phyloP scores from a whole-genome alignment of 177 flowering plant genomes.

The Vitis hybrid region DNA sequence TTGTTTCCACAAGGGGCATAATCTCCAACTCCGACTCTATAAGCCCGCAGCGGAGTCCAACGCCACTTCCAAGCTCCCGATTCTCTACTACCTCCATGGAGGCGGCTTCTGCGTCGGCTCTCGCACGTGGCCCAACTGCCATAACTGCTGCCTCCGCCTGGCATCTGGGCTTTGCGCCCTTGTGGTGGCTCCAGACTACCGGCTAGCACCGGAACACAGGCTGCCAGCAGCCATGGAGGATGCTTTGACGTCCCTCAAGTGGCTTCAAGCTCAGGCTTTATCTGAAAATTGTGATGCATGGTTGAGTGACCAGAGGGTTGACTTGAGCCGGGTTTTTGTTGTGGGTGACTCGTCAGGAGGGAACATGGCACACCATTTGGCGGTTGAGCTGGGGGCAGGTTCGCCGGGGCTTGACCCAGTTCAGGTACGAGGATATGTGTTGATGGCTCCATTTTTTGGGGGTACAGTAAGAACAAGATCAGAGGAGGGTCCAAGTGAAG shows the following conservation, averaged over 20 bases:
- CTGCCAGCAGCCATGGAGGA: conserved; percentile 77
- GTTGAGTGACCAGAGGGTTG: conserved; percentile 30
- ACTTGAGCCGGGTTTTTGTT: conserved; percentile 53
- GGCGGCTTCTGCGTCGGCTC: no score
- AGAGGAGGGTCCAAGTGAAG: conserved; percentile 58
- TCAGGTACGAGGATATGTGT: conserved; percentile 58
- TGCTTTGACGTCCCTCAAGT: conserved; percentile 35
- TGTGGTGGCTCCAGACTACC: conserved; percentile 61
- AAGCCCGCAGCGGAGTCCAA: no score
- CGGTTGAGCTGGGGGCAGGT: conserved; percentile 48
- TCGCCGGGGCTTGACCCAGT: conserved; percentile 37
- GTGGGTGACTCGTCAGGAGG: conserved; percentile 82
- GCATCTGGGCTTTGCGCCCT: conserved; percentile 47
- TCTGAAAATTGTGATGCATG: conserved; percentile 18
- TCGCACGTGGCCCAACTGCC: conserved; percentile 53
- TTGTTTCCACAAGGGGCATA: no score
- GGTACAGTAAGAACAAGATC: conserved; percentile 55
- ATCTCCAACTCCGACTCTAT: no score
- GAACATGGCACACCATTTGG: conserved; percentile 72
- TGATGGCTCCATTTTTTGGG: conserved; percentile 75
- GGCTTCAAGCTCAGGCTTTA: conserved; percentile 49
- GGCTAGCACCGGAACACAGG: conserved; percentile 76
- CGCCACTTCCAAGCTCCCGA: no score
- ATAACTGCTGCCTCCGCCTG: conserved; percentile 57
- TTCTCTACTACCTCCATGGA: no score